Conservation (phyloP, 306 rosid genomes). For the Hylodesmum podocarpum region DNA sequence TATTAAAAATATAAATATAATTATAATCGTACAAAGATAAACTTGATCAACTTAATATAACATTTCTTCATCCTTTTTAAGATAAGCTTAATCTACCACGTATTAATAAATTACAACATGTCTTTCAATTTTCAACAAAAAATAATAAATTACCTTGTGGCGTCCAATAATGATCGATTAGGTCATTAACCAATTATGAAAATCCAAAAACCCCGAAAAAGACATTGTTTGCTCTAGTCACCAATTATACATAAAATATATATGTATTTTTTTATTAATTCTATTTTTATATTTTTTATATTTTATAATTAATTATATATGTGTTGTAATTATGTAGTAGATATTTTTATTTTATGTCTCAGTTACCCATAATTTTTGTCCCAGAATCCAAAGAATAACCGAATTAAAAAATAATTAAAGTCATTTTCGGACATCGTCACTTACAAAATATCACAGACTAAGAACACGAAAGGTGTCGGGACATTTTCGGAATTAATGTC, state of each 20-base stretch:
- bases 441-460: not conserved
- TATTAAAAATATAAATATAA: conserved; percentile 13
- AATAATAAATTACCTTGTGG: conserved; percentile 2
- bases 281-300: too few relatives aligned
- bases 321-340: too few relatives aligned
- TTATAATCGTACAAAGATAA: conserved; percentile 3
- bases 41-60: not conserved
- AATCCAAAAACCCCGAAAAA: not conserved
- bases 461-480: conserved; percentile 17
- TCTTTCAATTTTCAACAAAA: not conserved
- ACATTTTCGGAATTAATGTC: conserved; percentile 29
- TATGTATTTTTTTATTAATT: too few relatives aligned
- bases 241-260: too few relatives aligned
- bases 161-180: not conserved
- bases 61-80: not conserved
- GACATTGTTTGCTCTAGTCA: not conserved
- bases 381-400: not conserved
- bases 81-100: conserved; percentile 31
- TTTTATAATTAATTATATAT: too few relatives aligned
- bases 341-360: not conserved
- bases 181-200: not conserved
- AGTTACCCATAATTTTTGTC: not conserved
- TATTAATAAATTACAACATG: not conserved
- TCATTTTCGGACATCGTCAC: not conserved
- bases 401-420: not conserved